Evolutionary conservation across 768 basidiomycete species (phyloP), one percentile per base, ranked within the genome.

Genomic region (Kwoniella europaea): DNA sequence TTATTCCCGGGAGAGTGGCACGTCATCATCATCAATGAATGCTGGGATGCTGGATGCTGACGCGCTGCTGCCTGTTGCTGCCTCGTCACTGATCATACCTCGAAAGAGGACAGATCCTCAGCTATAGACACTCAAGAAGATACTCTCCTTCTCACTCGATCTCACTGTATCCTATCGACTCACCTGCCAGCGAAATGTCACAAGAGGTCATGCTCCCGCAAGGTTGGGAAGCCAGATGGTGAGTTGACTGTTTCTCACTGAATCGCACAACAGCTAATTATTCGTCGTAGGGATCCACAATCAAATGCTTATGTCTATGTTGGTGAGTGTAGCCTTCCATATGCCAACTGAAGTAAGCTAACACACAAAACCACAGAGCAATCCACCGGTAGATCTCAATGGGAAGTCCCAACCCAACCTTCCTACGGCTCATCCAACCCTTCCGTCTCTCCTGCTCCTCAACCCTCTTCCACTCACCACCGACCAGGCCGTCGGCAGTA

Each of bases 221-320:
- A 73, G 95, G 94, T 53, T 97, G 95, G 95, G 87, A 88, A 73
- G 92, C 93, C 81, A 91, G 95, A 87, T 97, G 95, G 95, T 93
- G 82, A 75, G 86, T 84, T 35, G 0, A 18, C 35, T 24, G 10
- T 13, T 52, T 53, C 44, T 50, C 42, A 55, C 22, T 43, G 41
- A 15, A 54, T 29, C 10, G 10, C 58, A 18, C 43, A 35, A 50
- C 12, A 50, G 60, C 35, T 71, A 62, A 63, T 60, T 68, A 63
- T 75, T 68, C 58, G 50, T 69, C 54, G 44, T 81, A 94, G 93
- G 94, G 92, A 95, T 83, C 85, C 86, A 63, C 87, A 87, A 71
- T 87, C 91, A 84, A 91, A 93, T 83, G 89, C 90, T 78, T 92
- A 91, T 86, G 87, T 94, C 81, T 97, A 93, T 86, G 90, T 93